Percentiles rank a stretch among this genome's conserved stretches.
These are phyloP conservation scores for Lactarius sp. DNA, from an alignment of 768 basidiomycete species.

Conservation along the genomic window DNA sequence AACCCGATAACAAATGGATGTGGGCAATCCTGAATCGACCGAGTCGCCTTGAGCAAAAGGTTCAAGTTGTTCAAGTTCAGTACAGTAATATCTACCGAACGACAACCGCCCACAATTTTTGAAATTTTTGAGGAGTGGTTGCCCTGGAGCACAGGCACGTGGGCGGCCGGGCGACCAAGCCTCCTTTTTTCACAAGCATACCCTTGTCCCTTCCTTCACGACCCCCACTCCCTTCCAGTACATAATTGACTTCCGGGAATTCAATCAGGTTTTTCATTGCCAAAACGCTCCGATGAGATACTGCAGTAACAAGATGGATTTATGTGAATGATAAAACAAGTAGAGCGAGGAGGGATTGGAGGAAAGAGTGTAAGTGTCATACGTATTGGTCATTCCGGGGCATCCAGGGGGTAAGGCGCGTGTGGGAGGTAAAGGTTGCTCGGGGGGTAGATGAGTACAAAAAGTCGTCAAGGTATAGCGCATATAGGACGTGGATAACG, in stretches of 20 bases:
- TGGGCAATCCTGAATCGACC: neutral
- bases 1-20: neutral
- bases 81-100: too few relatives aligned
- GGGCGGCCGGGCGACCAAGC: neutral
- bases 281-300: constrained; percentile 4
- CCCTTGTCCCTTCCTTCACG: neutral
- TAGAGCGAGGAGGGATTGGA: constrained; percentile 4
- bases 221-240: neutral
- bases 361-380: constrained; percentile 21
- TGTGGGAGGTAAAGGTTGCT: constrained; percentile 8
- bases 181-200: neutral
- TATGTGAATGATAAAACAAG: constrained; percentile 23
- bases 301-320: constrained; percentile 9
- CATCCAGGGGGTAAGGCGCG: constrained; percentile 21
- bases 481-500: constrained; percentile 14
- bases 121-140: neutral
- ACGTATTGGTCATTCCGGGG: constrained; percentile 25
- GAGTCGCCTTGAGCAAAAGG: neutral
- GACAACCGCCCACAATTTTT: neutral
- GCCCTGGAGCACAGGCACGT: neutral
- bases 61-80: too few relatives aligned
- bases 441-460: constrained; percentile 20
- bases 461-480: constrained; percentile 20
- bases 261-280: constrained; percentile 18
- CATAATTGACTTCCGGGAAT: constrained; percentile 3